Evolutionary conservation across 2,329 filamentous ascomycete genomes (phyloP).

Genomic region (Dactylellina leptospora): DNA sequence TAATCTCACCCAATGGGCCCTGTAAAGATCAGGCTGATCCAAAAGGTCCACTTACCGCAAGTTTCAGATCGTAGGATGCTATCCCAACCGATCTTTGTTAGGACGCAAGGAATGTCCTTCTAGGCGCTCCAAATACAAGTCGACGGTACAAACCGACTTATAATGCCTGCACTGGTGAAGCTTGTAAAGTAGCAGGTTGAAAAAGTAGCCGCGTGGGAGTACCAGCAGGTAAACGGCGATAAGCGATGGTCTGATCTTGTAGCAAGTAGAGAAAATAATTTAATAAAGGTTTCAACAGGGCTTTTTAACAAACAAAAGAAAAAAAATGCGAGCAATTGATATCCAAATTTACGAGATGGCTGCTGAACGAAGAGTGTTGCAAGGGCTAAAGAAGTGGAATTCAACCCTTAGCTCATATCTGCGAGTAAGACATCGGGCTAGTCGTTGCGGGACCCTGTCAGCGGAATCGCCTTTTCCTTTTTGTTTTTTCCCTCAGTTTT

Average conservation of each 20-base stretch:
- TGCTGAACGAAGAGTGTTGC: slow-evolving; percentile 50
- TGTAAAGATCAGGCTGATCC: slow-evolving; percentile 31
- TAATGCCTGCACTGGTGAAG: slow-evolving; percentile 17
- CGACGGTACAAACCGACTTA: not conserved
- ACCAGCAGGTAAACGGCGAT: slow-evolving; percentile 46
- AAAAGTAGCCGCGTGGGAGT: slow-evolving; percentile 3
- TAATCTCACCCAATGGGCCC: slow-evolving; percentile 46
- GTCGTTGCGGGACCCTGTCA: slow-evolving; percentile 52
- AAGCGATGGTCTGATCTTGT: slow-evolving; percentile 34
- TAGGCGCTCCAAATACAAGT: slow-evolving; percentile 6
- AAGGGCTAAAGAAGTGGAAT: slow-evolving; percentile 46
- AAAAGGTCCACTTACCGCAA: slow-evolving; percentile 53
- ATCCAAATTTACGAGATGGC: slow-evolving; percentile 53
- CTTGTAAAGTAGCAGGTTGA: slow-evolving; percentile 20
- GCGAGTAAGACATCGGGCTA: slow-evolving; percentile 50
- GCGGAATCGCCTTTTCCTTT: slow-evolving; percentile 35
- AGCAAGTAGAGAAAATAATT: slow-evolving; percentile 30
- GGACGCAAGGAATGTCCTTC: slow-evolving; percentile 1
- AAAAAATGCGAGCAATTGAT: slow-evolving; percentile 37
- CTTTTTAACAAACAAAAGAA: slow-evolving; percentile 9
- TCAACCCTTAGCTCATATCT: slow-evolving; percentile 47
- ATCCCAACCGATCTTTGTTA: slow-evolving; percentile 42
- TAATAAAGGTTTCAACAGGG: slow-evolving; percentile 32
- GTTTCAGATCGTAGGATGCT: slow-evolving; percentile 49
- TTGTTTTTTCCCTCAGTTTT: slow-evolving; percentile 7